Conservation (phyloP, 2,329 filamentous ascomycete species). For the Pseudopyrenochaeta lycopersici region DNA sequence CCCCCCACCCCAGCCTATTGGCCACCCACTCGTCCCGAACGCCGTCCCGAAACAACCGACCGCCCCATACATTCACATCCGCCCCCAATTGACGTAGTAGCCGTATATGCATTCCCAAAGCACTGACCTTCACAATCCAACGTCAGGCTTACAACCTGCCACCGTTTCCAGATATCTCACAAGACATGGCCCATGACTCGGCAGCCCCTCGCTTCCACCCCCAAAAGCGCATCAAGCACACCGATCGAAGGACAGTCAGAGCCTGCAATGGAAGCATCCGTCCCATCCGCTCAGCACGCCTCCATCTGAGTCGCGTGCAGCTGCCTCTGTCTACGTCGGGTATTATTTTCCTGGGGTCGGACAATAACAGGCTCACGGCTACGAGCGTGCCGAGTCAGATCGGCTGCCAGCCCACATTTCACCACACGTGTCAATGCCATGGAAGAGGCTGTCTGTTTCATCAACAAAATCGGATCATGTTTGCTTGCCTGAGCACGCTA, state of each 20-base stretch:
- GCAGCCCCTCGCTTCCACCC: constrained; percentile 1
- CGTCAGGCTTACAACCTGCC: no score
- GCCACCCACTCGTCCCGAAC: no score
- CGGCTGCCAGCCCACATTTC: background rate
- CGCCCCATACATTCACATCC: no score
- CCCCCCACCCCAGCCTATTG: no score
- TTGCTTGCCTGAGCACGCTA: background rate
- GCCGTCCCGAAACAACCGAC: no score
- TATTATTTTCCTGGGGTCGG: background rate
- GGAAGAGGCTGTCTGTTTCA: background rate
- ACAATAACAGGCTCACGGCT: background rate
- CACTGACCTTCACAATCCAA: no score
- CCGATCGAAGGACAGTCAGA: constrained; percentile 3
- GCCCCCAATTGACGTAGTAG: no score
- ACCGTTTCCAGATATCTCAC: no score
- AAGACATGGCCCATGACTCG: constrained; percentile 12
- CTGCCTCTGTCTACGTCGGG: background rate
- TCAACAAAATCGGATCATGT: background rate
- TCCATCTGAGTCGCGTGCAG: background rate
- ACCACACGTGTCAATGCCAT: background rate
- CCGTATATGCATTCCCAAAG: no score
- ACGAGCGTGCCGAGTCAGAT: background rate
- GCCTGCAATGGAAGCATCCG: constrained; percentile 15
- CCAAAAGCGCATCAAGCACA: constrained; percentile 15
- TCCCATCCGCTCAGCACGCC: background rate